Percentiles rank a stretch among this genome's conserved stretches.
These are phyloP conservation scores for Magnolia kwangsiensis DNA, from an alignment of 164 flowering plant genomes.

Conservation along the genomic window DNA sequence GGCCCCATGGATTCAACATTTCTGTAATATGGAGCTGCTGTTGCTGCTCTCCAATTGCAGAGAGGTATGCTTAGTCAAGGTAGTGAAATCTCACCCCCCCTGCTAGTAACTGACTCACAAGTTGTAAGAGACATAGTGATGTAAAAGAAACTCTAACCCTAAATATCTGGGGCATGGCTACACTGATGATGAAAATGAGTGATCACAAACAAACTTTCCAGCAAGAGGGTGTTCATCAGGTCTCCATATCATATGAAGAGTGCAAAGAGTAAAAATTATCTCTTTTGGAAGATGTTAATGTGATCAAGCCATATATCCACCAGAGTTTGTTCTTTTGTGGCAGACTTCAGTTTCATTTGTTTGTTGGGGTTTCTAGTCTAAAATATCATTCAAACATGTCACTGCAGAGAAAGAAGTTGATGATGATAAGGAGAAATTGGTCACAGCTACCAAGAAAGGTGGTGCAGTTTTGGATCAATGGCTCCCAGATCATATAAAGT, in stretches of 20 bases:
- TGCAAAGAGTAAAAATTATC: background rate
- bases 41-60: no score
- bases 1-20: no score
- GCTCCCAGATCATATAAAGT: slow-evolving; percentile 75
- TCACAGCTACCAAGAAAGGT: slow-evolving; percentile 68
- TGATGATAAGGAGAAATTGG: slow-evolving; percentile 30
- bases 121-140: no score
- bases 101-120: no score
- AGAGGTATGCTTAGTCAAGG: no score
- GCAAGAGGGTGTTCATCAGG: background rate
- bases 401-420: slow-evolving; percentile 32
- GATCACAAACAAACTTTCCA: background rate
- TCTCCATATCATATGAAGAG: background rate
- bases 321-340: background rate
- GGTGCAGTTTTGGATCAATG: slow-evolving; percentile 78
- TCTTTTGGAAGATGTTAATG: background rate
- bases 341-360: background rate
- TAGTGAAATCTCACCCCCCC: no score
- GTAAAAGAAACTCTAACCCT: no score
- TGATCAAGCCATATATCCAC: background rate
- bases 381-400: background rate
- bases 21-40: no score
- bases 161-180: background rate
- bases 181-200: background rate
- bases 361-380: background rate